Evolutionary conservation across 129 eudicot species (phyloP), one percentile per base, ranked within the genome.

Genomic region (Silybum marianum): DNA sequence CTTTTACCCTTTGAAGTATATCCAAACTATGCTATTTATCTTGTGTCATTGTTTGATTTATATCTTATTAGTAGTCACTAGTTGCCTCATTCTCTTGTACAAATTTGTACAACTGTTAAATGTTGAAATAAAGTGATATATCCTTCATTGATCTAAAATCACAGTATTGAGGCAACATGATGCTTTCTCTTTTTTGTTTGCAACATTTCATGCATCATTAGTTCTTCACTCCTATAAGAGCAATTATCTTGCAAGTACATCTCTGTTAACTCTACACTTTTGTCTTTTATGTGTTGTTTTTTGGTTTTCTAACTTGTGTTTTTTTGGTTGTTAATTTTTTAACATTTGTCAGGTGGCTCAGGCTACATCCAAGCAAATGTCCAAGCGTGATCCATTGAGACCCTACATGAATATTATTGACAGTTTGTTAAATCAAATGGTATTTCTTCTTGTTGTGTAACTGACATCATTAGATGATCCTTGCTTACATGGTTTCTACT

Each of bases 321-420:
- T 58, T 79, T 69, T 18, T 51, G 68, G 62, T 77, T 32, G 22
- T 44, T 63, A 24, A 83, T 18, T 5, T 74, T 74, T 36, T 73
- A 34, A 40, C 39, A 14, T 81, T 58, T 63, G 28, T 66, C 78
- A 95, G 99, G 93, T 92, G 80, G 99, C 97, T 39, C 96, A 95
- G 86, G 97, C 90, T 60, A 95, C 97, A 60, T 92, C 99, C 18
- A 95, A 90, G 69, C 99, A 95, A 77, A 92, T 95, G 92, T 85
- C 97, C 46, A 95, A 85, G 86, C 94, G 97, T 22, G 97, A 95
- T 86, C 97, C 97, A 14, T 67, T 95, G 80, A 89, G 97, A 82
- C 99, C 93, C 63, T 87, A 84, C 89, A 95, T 95, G 97, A 83
- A 95, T 81, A 92, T 92, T 72, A 92, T 95, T 78, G 97, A 95